These are phyloP conservation scores for Pleurotus djamor DNA, from an alignment of 768 basidiomycete species.

Conservation along the genomic window DNA sequence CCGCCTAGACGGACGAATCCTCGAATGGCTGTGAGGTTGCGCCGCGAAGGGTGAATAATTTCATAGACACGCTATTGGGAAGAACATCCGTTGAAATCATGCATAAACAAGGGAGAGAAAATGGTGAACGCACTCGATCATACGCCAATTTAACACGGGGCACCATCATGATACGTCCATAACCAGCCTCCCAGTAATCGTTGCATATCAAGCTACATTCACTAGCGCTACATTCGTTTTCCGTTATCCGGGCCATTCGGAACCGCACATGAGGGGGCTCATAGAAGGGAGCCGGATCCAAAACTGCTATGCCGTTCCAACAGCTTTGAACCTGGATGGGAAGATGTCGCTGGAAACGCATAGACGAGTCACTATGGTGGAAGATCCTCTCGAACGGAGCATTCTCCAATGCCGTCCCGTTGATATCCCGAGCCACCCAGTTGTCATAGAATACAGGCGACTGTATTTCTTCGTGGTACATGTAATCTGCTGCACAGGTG, in stretches of 20 bases:
- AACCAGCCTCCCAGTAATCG: constrained; percentile 96
- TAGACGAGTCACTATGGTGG: constrained; percentile 73
- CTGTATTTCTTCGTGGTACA: constrained; percentile 96
- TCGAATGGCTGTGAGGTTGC: constrained; percentile 94
- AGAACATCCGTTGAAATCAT: background rate
- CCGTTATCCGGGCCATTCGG: constrained; percentile 89
- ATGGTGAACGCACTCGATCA: constrained; percentile 61
- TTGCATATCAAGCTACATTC: constrained; percentile 98
- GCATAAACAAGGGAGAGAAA: background rate
- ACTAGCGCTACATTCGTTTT: constrained; percentile 91
- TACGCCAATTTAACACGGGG: constrained; percentile 96
- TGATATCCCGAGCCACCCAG: constrained; percentile 98
- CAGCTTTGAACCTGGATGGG: constrained; percentile 97
- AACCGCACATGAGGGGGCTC: constrained; percentile 87
- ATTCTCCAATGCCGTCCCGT: constrained; percentile 97
- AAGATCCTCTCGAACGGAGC: constrained; percentile 95
- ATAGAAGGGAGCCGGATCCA: constrained; percentile 97
- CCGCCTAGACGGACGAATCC: constrained; percentile 96
- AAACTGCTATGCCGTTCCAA: constrained; percentile 97
- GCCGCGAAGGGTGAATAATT: constrained; percentile 86
- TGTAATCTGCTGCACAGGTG: constrained; percentile 98
- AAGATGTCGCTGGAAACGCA: constrained; percentile 87
- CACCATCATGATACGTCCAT: constrained; percentile 97
- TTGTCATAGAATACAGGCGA: constrained; percentile 97
- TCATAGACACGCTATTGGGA: constrained; percentile 79